Conservation (phyloP, 2,329 filamentous ascomycete genomes). For the Penicillium sp. region DNA sequence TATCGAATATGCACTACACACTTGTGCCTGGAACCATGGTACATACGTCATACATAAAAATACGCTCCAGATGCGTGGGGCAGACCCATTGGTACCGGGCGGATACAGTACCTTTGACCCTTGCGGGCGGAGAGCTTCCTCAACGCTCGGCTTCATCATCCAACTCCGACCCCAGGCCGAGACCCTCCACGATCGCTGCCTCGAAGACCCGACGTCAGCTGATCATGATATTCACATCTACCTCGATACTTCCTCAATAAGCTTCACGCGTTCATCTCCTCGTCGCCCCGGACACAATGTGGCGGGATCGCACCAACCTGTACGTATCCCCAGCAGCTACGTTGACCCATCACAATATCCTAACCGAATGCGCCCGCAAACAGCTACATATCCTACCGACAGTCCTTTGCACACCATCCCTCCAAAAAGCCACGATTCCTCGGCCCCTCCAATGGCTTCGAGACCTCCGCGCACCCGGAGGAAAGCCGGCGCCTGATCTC, state of each 20-base stretch:
- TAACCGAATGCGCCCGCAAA: slow-evolving; percentile 14
- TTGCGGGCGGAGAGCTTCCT: slow-evolving; percentile 13
- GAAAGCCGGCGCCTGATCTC: slow-evolving; percentile 82
- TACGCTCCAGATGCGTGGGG: not conserved
- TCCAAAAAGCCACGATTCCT: slow-evolving; percentile 73
- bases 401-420: slow-evolving; percentile 95
- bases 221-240: slow-evolving; percentile 18
- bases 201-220: not conserved
- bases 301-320: slow-evolving; percentile 99
- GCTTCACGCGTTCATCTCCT: slow-evolving; percentile 7
- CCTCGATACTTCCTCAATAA: slow-evolving; percentile 18
- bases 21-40: not conserved
- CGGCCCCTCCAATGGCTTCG: slow-evolving; percentile 57
- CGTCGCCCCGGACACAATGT: slow-evolving; percentile 66
- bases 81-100: slow-evolving; percentile 1
- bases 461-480: slow-evolving; percentile 57
- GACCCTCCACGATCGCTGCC: not conserved
- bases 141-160: slow-evolving; percentile 12
- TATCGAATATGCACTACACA: not conserved
- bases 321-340: slow-evolving; percentile 46
- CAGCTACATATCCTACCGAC: slow-evolving; percentile 97
- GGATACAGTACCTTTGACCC: slow-evolving; percentile 7
- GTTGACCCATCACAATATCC: slow-evolving; percentile 6
- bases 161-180: not conserved
- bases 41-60: not conserved